Percentiles rank a stretch among this genome's conserved stretches.
phyloP scores from a whole-genome alignment of 2,329 filamentous ascomycete genomes.

The Calonectria naviculata region DNA sequence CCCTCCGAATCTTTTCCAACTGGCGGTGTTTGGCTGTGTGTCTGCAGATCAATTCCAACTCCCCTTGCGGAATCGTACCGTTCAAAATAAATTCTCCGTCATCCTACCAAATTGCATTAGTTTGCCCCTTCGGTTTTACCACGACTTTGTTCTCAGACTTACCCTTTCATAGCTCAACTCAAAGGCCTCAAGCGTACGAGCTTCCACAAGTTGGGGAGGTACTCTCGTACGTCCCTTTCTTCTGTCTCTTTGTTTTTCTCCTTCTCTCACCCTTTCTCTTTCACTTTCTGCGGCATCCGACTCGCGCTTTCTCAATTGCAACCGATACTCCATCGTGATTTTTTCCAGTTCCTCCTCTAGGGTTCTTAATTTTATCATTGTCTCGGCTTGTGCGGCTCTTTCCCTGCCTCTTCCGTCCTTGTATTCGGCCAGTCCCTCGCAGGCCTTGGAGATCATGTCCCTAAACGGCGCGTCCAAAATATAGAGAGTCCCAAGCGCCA shows the following conservation, averaged over 20 bases:
- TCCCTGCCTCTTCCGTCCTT: background rate
- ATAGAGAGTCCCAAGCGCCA: conserved; percentile 6
- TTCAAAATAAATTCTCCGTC: background rate
- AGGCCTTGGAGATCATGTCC: background rate
- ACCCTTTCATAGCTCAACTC: background rate
- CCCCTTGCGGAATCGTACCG: background rate
- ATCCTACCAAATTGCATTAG: background rate
- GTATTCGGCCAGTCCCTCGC: background rate
- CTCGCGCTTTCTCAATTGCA: no score
- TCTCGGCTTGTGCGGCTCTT: background rate
- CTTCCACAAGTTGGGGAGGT: background rate
- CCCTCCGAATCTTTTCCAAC: background rate
- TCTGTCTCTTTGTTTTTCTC: background rate
- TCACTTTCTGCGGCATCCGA: no score
- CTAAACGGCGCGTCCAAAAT: conserved; percentile 11
- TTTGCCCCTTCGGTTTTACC: background rate
- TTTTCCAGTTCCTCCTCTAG: background rate
- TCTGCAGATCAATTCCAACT: background rate
- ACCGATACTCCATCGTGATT: background rate
- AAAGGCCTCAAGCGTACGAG: background rate
- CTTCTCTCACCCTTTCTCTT: no score
- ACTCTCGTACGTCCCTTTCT: background rate
- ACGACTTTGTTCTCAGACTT: background rate
- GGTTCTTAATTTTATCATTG: background rate
- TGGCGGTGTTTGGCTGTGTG: background rate